Evolutionary conservation across 768 basidiomycete species (phyloP).

Genomic region (Termitomyces sp.): DNA sequence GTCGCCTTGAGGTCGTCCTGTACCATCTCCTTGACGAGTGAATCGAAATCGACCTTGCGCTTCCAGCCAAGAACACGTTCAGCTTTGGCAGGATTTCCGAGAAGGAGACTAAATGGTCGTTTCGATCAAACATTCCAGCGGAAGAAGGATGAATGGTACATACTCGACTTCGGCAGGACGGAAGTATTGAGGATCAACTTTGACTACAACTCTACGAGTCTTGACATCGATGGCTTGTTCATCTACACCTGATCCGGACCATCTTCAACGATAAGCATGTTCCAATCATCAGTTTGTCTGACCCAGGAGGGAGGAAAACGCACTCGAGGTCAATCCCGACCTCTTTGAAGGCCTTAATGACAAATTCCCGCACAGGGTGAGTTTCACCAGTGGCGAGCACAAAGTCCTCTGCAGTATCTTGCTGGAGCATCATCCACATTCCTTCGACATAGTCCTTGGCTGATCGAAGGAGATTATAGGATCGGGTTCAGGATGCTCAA

Average conservation of each 20-base stretch:
- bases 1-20: conserved; percentile 71
- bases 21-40: conserved; percentile 91
- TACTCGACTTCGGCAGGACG: conserved; percentile 94
- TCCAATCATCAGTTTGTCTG: not conserved
- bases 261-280: conserved; percentile 33
- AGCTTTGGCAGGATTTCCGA: conserved; percentile 88
- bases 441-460: conserved; percentile 92
- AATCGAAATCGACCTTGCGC: conserved; percentile 76
- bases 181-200: conserved; percentile 87
- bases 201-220: conserved; percentile 69
- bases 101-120: conserved; percentile 52
- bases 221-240: conserved; percentile 73
- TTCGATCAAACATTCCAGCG: not conserved
- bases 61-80: conserved; percentile 89
- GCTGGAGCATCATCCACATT: conserved; percentile 97
- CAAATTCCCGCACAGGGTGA: conserved; percentile 89
- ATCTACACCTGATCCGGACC: conserved; percentile 70
- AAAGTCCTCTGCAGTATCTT: conserved; percentile 77
- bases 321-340: conserved; percentile 66
- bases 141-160: conserved; percentile 23
- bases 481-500: not conserved
- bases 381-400: conserved; percentile 96
- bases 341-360: conserved; percentile 76
- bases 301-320: conserved; percentile 13
- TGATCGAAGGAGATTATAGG: conserved; percentile 21